Evolutionary conservation across 2,329 filamentous ascomycete species (phyloP).

Genomic region (Xylariaceae sp.): DNA sequence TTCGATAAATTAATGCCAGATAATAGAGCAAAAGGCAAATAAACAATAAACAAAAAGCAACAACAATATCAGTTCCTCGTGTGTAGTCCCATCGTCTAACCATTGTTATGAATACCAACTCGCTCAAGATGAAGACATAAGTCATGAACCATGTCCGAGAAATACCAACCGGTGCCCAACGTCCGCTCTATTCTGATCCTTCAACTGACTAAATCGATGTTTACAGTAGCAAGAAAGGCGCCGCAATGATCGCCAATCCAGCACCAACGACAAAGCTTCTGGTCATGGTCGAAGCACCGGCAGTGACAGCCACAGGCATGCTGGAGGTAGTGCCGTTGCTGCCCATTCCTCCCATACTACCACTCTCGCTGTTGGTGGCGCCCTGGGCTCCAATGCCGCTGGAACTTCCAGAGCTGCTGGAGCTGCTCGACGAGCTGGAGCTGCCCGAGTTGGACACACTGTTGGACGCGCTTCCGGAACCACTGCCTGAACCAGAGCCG

Average conservation of each 20-base stretch:
- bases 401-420: not conserved
- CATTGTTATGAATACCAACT: slow-evolving; percentile 1
- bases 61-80: slow-evolving; percentile 1
- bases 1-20: slow-evolving; percentile 4
- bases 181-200: not conserved
- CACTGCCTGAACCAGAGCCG: too few species aligned
- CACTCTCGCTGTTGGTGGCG: slow-evolving; percentile 1
- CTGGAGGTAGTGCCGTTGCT: slow-evolving; percentile 17
- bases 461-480: not conserved
- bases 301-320: slow-evolving; percentile 15
- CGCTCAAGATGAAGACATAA: slow-evolving; percentile 9
- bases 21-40: not conserved
- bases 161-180: slow-evolving; percentile 6
- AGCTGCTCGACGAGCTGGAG: not conserved
- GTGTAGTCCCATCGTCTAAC: slow-evolving; percentile 3
- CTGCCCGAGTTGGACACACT: slow-evolving; percentile 1
- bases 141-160: slow-evolving; percentile 18
- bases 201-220: slow-evolving; percentile 3
- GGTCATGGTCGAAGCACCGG: slow-evolving; percentile 23
- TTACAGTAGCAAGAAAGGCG: slow-evolving; percentile 24
- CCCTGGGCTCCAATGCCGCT: slow-evolving; percentile 1
- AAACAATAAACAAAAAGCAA: not conserved
- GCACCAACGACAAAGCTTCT: slow-evolving; percentile 22
- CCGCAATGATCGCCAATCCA: slow-evolving; percentile 24
- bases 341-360: not conserved